Evolutionary conservation across 2,329 filamentous ascomycete species (phyloP).

Genomic region (Neopestalotiopsis clavispora): DNA sequence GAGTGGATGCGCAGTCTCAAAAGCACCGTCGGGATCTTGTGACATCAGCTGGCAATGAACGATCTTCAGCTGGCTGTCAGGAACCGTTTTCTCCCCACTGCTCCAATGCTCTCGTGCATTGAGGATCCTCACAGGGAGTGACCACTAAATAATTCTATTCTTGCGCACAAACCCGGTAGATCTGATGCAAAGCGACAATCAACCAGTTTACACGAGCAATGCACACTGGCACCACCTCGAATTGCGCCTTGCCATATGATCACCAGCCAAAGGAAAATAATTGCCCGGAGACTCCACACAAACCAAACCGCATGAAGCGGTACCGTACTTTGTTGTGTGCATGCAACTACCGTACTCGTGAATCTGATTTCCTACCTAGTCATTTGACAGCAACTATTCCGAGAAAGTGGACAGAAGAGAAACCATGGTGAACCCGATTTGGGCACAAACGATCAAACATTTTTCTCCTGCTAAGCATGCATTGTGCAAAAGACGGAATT

Average conservation of each 20-base stretch:
- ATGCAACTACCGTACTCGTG: not conserved
- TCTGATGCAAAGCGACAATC: constrained; percentile 2
- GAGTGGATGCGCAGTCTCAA: constrained; percentile 7
- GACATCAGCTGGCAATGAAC: not conserved
- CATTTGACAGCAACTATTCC: not conserved
- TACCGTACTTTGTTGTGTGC: not conserved
- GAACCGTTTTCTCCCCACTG: not conserved
- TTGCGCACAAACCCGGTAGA: not conserved
- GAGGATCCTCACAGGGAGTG: not conserved
- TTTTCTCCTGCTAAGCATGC: not conserved
- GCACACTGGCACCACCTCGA: not conserved
- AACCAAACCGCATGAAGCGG: not conserved
- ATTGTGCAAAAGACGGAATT: not conserved
- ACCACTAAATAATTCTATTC: constrained; percentile 9
- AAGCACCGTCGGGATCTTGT: not conserved
- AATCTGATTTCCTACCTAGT: not conserved
- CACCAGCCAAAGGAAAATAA: not conserved
- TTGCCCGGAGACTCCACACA: not conserved
- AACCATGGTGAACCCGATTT: not conserved
- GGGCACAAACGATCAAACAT: not conserved
- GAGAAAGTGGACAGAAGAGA: not conserved
- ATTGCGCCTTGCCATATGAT: not conserved
- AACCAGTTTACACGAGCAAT: constrained; percentile 1
- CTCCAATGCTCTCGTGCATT: not conserved
- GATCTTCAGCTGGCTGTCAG: not conserved